Base-by-base conservation (phyloP, 2,329 filamentous ascomycete genomes). In the Myriosclerotinia curreyana region DNA sequence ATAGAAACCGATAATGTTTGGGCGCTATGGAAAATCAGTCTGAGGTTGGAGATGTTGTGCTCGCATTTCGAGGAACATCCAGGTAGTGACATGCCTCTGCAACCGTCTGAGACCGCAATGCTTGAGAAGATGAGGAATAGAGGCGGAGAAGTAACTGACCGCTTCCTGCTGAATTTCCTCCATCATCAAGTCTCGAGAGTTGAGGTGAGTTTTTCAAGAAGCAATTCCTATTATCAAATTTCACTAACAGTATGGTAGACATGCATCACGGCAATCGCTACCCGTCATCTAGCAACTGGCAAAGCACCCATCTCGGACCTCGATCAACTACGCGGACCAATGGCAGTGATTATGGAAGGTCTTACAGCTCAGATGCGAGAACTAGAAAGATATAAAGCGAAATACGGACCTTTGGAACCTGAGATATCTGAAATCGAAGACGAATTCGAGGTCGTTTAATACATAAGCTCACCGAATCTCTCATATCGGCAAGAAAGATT, bases 171-270 rank as follows among this genome's bases (percentile, higher is more conserved):
- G 64, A 92, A 91, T 73, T 92, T 99, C 73, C 84, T 98, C 76
- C 93, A 96, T 75, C 93, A 98, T 75, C 92, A 97, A 82, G 90
- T 99, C 70, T 93, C 90, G 75, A 86, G 95, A 73, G 96, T 99
- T 75, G 95, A 99, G 86, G 92, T 96, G 81, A 66, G 67, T 62
- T 77, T 69, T 76, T 66, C n/a, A 20, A 52, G 15, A 50, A n/a
- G 8, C n/a, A 14, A 9, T 6, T 9, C 17, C 12, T 40, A 17
- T 15, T 28, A 69, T 49, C 62, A 49, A 69, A 74, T 62, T 15
- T 48, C 62, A 38, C 65, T 69, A 48, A 62, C 69, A 62, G 49
- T 48, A n/a, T 34, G 31, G 11, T 54, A 96, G 92, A 88, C 91
- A 60, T 95, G 91, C 74, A 84, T 93, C 70, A 90, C 89, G 40